Evolutionary conservation across 352 stramenopile species (phyloP).

Genomic region (Globisporangium polare): DNA sequence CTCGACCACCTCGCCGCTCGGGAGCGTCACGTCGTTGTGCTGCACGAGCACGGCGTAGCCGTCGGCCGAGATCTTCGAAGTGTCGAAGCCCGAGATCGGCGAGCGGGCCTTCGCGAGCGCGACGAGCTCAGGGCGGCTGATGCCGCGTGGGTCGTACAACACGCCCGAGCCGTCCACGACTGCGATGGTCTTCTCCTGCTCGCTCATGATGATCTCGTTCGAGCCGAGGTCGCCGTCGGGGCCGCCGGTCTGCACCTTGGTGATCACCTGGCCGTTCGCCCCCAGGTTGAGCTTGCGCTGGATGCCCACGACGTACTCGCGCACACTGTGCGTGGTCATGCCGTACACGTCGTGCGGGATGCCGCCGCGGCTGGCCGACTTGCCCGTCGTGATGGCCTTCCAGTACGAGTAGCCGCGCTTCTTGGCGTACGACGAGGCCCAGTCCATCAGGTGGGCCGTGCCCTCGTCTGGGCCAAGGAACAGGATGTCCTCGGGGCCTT

Average conservation of each 20-base stretch:
- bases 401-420: constrained; percentile 93
- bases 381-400: constrained; percentile 96
- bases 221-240: constrained; percentile 97
- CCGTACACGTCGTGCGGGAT: constrained; percentile 99
- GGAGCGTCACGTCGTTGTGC: constrained; percentile 71
- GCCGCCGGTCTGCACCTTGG: constrained; percentile 96
- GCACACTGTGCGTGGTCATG: constrained; percentile 96
- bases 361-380: constrained; percentile 90
- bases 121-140: constrained; percentile 91
- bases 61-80: constrained; percentile 53
- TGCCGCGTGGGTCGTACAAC: constrained; percentile 93
- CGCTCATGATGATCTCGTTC: constrained; percentile 98
- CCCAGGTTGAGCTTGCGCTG: constrained; percentile 90
- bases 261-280: constrained; percentile 87
- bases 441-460: constrained; percentile 96
- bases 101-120: constrained; percentile 87
- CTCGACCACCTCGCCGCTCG: constrained; percentile 75
- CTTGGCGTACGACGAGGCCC: constrained; percentile 92
- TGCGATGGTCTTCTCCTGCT: constrained; percentile 94
- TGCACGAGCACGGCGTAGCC: constrained; percentile 66
- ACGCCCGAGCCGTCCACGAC: constrained; percentile 94
- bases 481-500: constrained; percentile 93
- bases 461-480: constrained; percentile 98
- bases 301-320: constrained; percentile 95
- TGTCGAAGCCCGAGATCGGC: constrained; percentile 90